phyloP scores from a whole-genome alignment of 2,329 filamentous ascomycete species.

The Fusarium floridanum region DNA sequence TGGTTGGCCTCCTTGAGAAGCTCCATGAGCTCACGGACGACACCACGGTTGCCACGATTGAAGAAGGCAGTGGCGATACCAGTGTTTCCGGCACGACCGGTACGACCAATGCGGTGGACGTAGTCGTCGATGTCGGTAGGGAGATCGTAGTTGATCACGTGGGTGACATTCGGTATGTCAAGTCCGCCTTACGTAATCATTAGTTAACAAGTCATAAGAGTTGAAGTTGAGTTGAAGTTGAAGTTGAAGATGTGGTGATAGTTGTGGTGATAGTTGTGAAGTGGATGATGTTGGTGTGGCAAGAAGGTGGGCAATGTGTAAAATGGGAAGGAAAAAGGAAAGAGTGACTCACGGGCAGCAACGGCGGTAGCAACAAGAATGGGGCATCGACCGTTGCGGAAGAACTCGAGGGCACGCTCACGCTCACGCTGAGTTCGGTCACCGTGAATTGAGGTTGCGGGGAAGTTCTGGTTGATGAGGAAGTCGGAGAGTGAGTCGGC shows the following conservation, averaged over 20 bases:
- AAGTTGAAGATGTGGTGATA: no score
- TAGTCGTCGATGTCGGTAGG: conserved; percentile 99
- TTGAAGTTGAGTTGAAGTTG: no score
- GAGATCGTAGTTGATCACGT: conserved; percentile 99
- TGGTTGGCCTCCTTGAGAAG: conserved; percentile 99
- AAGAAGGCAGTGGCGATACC: conserved; percentile 99
- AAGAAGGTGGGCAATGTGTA: no score
- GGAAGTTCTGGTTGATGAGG: conserved; percentile 98
- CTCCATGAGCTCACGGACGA: conserved; percentile 96
- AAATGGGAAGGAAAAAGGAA: no score
- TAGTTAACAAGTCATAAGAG: no score
- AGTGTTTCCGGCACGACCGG: conserved; percentile 98
- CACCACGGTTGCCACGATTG: conserved; percentile 98
- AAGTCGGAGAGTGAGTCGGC: conserved; percentile 98
- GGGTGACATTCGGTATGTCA: conserved; percentile 79
- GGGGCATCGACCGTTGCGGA: conserved; percentile 94
- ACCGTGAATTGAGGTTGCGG: conserved; percentile 97
- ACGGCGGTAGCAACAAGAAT: conserved; percentile 98
- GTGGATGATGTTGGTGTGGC: no score
- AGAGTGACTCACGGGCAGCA: conserved; percentile 58
- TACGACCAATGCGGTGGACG: conserved; percentile 99
- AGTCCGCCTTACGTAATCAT: no score
- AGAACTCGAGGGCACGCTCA: conserved; percentile 97
- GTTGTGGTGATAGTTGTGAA: no score
- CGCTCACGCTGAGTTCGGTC: conserved; percentile 99